Conservation (phyloP, 2,329 filamentous ascomycete species). For the Fusarium piperis region DNA sequence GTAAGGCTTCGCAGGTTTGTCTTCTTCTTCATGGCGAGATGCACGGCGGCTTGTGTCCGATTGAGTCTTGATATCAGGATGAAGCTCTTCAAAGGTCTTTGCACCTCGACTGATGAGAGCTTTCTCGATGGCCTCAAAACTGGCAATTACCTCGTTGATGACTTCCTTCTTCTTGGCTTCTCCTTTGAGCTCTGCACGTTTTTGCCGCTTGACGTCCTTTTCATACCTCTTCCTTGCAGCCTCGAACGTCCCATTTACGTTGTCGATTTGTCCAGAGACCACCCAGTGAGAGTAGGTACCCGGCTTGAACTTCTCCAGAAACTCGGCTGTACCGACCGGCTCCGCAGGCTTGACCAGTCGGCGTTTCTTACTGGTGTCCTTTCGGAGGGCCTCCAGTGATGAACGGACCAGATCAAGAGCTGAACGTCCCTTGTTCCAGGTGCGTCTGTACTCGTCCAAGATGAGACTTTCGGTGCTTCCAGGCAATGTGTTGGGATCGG, state of each 20-base stretch:
- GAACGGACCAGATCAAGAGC: constrained; percentile 69
- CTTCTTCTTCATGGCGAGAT: not conserved
- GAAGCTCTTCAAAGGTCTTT: constrained; percentile 72
- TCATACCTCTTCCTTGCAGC: constrained; percentile 44
- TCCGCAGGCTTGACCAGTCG: constrained; percentile 37
- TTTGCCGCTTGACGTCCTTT: constrained; percentile 30
- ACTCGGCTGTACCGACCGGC: constrained; percentile 58
- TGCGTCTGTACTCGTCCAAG: constrained; percentile 43
- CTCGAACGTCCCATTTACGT: constrained; percentile 46
- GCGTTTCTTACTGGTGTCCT: constrained; percentile 49
- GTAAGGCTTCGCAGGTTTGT: constrained; percentile 52
- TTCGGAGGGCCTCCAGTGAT: constrained; percentile 60
- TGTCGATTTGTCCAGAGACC: constrained; percentile 52
- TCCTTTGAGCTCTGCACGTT: constrained; percentile 25
- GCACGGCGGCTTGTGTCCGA: constrained; percentile 1
- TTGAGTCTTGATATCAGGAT: constrained; percentile 60
- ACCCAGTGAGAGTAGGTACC: constrained; percentile 71
- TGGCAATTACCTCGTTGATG: constrained; percentile 48
- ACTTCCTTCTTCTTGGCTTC: constrained; percentile 63
- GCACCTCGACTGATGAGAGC: constrained; percentile 65
- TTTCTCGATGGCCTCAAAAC: constrained; percentile 42
- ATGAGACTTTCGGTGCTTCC: constrained; percentile 49
- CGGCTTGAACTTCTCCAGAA: constrained; percentile 59
- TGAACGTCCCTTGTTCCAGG: constrained; percentile 54
- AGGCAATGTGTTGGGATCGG: constrained; percentile 71